These are phyloP conservation scores for Erythrophleum ivorense DNA, from an alignment of 331 rosid genomes.

Conservation along the genomic window DNA sequence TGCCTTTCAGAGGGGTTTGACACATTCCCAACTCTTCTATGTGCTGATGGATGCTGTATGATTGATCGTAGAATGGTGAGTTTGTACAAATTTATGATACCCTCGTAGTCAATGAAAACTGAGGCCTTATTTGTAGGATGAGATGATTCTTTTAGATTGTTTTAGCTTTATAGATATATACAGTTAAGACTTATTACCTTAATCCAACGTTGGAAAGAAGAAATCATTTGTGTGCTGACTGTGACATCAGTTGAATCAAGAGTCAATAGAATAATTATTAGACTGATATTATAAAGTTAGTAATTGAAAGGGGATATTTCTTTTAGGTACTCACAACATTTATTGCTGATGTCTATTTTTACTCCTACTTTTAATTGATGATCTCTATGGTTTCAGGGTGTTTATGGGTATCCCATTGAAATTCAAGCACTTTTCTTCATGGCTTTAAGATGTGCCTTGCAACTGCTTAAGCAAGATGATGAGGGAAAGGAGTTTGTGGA, in stretches of 20 bases:
- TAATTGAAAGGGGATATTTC: background rate
- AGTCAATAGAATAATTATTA: background rate
- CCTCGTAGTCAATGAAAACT: constrained; percentile 10
- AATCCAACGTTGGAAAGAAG: background rate
- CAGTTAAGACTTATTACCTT: too few relatives aligned
- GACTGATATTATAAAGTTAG: background rate
- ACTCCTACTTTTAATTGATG: constrained; percentile 18
- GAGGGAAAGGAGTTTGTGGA: constrained; percentile 63
- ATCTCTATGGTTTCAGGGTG: constrained; percentile 56
- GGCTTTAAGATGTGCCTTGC: constrained; percentile 72
- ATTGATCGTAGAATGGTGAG: constrained; percentile 80
- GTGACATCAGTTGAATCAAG: background rate
- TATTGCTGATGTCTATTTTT: background rate
- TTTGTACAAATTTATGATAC: constrained; percentile 17
- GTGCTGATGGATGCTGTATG: constrained; percentile 83
- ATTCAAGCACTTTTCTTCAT: constrained; percentile 77
- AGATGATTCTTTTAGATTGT: background rate
- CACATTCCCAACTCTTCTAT: constrained; percentile 72
- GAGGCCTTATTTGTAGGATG: background rate
- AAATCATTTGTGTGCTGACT: background rate
- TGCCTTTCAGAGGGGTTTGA: constrained; percentile 76
- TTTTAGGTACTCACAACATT: background rate
- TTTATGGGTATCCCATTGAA: constrained; percentile 75
- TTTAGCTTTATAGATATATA: background rate
- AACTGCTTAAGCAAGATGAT: constrained; percentile 64